phyloP scores from a whole-genome alignment of 2,329 filamentous ascomycete species.

The Tolypocladium sp. region DNA sequence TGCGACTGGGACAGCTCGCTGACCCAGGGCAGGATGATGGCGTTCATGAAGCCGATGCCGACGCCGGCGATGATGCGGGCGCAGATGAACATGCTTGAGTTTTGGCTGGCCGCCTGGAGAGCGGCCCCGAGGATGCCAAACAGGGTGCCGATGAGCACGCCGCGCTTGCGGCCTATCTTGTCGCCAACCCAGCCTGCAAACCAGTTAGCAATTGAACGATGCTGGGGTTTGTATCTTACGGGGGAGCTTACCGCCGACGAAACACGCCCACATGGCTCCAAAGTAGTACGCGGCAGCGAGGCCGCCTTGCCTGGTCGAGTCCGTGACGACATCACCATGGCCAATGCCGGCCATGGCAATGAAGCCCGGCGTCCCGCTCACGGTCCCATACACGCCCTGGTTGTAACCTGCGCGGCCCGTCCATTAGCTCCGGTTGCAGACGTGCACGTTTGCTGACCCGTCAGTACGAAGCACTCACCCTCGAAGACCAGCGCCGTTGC shows the following conservation, averaged over 20 bases:
- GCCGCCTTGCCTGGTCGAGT: constrained; percentile 39
- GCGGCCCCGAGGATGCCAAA: constrained; percentile 40
- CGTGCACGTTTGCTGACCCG: neutral
- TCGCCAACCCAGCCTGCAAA: constrained; percentile 35
- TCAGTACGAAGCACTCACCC: constrained; percentile 3
- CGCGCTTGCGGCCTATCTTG: constrained; percentile 36
- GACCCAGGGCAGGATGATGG: constrained; percentile 38
- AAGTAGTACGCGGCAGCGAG: constrained; percentile 45
- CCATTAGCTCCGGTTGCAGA: neutral
- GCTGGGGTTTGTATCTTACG: neutral
- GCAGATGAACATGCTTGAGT: constrained; percentile 36
- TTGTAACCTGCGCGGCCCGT: constrained; percentile 33
- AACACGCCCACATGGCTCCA: constrained; percentile 40
- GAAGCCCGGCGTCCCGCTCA: constrained; percentile 33
- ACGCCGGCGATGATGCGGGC: constrained; percentile 41
- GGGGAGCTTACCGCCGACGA: constrained; percentile 26
- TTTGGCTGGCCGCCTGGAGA: constrained; percentile 34
- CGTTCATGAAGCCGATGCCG: constrained; percentile 41
- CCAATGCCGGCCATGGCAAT: constrained; percentile 36
- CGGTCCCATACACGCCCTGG: constrained; percentile 44
- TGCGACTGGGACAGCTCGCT: constrained; percentile 36
- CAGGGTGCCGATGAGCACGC: constrained; percentile 34
- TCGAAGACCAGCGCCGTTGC: constrained; percentile 13
- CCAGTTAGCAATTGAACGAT: neutral
- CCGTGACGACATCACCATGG: constrained; percentile 34